Evolutionary conservation across 202 grass and related monocot species (phyloP).

Genomic region (Musa balbisiana): DNA sequence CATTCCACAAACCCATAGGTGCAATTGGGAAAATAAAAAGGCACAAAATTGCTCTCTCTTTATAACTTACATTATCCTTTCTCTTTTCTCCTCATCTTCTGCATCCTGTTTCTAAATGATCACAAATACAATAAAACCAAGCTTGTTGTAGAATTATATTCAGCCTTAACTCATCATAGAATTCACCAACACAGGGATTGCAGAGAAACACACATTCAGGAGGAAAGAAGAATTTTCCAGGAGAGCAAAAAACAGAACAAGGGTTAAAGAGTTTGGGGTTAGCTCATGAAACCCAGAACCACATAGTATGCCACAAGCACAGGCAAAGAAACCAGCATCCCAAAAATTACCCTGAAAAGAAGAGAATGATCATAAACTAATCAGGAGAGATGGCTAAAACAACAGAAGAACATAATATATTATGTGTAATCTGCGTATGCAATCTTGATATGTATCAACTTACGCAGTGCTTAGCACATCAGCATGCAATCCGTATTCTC

Average conservation of each 20-base stretch:
- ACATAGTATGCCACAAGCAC: conserved; percentile 53
- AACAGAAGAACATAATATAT: neutral
- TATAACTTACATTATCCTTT: no score
- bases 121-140: no score
- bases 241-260: neutral
- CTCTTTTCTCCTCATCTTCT: no score
- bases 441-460: conserved; percentile 18
- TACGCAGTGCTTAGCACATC: conserved; percentile 86
- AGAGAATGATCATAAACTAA: neutral
- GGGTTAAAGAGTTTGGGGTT: neutral
- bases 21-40: no score
- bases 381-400: neutral
- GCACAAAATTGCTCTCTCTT: no score
- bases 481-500: conserved; percentile 70
- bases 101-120: no score
- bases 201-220: neutral
- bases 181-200: no score
- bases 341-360: conserved; percentile 67
- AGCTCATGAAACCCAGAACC: conserved; percentile 41
- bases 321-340: conserved; percentile 58
- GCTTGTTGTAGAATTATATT: no score
- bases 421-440: neutral
- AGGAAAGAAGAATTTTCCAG: neutral
- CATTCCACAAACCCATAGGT: no score
- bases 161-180: no score